phyloP scores from a whole-genome alignment of 805 yeast genomes.

The Pichia cephalocereana region DNA sequence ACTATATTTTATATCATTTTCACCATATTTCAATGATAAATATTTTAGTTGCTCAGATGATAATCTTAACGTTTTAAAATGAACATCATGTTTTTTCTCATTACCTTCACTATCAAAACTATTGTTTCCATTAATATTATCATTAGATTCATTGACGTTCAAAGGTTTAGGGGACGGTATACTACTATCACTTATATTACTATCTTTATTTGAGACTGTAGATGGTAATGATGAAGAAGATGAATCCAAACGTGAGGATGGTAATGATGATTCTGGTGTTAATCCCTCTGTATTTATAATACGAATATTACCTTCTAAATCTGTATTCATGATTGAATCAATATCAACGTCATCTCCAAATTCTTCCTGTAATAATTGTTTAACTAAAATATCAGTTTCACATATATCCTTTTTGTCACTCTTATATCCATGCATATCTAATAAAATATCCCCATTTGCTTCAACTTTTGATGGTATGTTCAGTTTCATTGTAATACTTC shows the following conservation, averaged over 20 bases:
- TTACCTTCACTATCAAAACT: conserved; percentile 6
- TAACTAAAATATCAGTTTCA: conserved; percentile 66
- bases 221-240: background rate
- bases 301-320: conserved; percentile 58
- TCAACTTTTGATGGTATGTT: conserved; percentile 84
- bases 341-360: conserved; percentile 46
- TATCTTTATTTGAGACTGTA: background rate
- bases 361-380: conserved; percentile 68
- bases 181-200: conserved; percentile 15
- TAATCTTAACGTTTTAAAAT: conserved; percentile 79
- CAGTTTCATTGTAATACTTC: conserved; percentile 54
- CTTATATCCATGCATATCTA: conserved; percentile 95
- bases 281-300: conserved; percentile 25
- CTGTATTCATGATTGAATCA: conserved; percentile 41
- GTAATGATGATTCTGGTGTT: conserved; percentile 1
- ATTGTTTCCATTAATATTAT: conserved; percentile 12
- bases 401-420: conserved; percentile 71
- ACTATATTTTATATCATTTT: conserved; percentile 67
- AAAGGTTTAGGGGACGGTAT: background rate
- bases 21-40: conserved; percentile 68
- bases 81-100: conserved; percentile 24
- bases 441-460: conserved; percentile 78
- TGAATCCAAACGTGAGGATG: background rate
- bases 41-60: conserved; percentile 82
- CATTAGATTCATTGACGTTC: background rate